phyloP scores from a whole-genome alignment of 495 filamentous ascomycete genomes.

The Friedmanniomyces simplex region DNA sequence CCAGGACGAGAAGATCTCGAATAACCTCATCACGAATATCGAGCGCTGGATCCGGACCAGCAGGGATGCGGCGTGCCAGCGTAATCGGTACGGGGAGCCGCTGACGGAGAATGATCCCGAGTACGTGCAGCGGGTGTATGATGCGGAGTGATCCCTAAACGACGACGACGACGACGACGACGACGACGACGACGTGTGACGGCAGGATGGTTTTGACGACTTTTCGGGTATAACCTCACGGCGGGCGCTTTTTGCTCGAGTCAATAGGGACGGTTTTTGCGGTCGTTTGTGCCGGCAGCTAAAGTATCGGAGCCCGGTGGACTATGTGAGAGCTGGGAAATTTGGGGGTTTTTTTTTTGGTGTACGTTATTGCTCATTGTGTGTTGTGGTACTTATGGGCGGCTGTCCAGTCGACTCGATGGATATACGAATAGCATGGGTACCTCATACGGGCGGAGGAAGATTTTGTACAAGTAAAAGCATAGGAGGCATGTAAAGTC shows the following conservation, averaged over 20 bases:
- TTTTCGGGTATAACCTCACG: neutral
- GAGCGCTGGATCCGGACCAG: slow-evolving; percentile 6
- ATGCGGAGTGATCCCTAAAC: too few relatives aligned
- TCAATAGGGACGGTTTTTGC: neutral
- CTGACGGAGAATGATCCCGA: neutral
- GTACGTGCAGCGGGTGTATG: neutral
- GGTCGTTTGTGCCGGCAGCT: neutral
- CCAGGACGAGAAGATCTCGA: neutral
- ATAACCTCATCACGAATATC: slow-evolving; percentile 9
- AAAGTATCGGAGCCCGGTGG: neutral
- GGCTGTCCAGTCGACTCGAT: neutral
- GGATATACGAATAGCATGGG: neutral
- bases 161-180: neutral
- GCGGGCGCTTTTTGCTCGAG: neutral
- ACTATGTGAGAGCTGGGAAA: neutral
- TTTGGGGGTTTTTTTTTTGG: neutral
- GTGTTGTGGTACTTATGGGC: neutral
- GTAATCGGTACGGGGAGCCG: neutral
- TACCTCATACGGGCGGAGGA: neutral
- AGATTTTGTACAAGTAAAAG: neutral
- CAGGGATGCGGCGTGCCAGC: neutral
- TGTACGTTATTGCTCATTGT: neutral
- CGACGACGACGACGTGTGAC: neutral
- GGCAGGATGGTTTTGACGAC: neutral
- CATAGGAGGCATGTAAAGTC: neutral